phyloP scores from a whole-genome alignment of 2,329 filamentous ascomycete species.

The Fusarium annulatum region DNA sequence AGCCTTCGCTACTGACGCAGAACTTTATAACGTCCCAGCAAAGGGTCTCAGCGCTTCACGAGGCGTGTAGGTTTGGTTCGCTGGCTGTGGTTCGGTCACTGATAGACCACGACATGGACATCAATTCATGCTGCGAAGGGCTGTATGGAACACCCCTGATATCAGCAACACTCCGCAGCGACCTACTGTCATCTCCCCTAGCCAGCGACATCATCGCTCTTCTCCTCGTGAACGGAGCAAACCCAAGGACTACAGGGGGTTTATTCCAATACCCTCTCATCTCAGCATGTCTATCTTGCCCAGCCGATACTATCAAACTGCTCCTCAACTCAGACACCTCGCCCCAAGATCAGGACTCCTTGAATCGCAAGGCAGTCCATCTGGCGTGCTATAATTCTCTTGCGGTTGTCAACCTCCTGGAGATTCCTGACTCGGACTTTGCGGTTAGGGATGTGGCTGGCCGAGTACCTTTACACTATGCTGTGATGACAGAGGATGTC shows the following conservation, averaged over 20 bases:
- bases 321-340: not conserved
- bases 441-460: not conserved
- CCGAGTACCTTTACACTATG: slow-evolving; percentile 8
- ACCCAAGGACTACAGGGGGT: not conserved
- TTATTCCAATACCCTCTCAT: not conserved
- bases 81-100: not conserved
- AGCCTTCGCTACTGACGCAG: not conserved
- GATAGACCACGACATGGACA: not conserved
- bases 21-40: not conserved
- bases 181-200: not conserved
- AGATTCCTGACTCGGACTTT: slow-evolving; percentile 10
- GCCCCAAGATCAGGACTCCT: rapidly evolving
- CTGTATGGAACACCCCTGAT: not conserved
- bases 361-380: not conserved
- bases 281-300: not conserved
- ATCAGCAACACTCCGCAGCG: not conserved
- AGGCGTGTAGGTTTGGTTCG: not conserved
- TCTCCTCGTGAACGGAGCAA: not conserved
- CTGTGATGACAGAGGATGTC: not conserved
- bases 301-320: rapidly evolving
- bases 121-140: not conserved
- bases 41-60: not conserved
- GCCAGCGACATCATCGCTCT: not conserved
- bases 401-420: not conserved
- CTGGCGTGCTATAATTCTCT: slow-evolving; percentile 18